These are phyloP conservation scores for Leptographium lundbergii DNA, from an alignment of 2,329 filamentous ascomycete species.

Conservation along the genomic window DNA sequence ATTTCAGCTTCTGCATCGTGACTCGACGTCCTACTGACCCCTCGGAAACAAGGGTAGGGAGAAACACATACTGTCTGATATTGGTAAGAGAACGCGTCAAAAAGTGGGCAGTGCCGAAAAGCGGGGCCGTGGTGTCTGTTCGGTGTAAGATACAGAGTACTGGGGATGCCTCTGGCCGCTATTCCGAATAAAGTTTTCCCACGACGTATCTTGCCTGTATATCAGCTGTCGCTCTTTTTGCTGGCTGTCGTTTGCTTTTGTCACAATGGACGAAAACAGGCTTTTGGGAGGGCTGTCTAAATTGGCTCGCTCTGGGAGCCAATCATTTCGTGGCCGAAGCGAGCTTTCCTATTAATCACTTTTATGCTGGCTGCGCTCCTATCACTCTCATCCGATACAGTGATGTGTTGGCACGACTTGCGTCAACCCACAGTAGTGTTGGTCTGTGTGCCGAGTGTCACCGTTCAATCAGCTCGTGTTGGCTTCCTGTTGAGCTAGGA, in stretches of 20 bases:
- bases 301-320: not conserved
- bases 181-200: not conserved
- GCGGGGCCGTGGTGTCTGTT: not conserved
- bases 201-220: too few relatives aligned
- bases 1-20: not conserved
- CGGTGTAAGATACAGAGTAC: not conserved
- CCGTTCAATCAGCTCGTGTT: not conserved
- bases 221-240: not conserved
- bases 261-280: too few relatives aligned
- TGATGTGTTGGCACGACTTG: constrained; percentile 4
- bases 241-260: not conserved
- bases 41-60: not conserved
- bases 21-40: not conserved
- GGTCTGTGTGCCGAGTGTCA: constrained; percentile 2
- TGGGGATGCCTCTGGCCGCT: not conserved
- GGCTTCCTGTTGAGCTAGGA: not conserved
- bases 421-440: not conserved
- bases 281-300: not conserved
- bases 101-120: not conserved
- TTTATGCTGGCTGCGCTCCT: not conserved
- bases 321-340: not conserved
- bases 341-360: not conserved
- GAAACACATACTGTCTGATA: not conserved
- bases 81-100: not conserved
- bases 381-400: not conserved